phyloP scores from a whole-genome alignment of 1,284 basidiomycete genomes.

The Amylostereum chailletii region DNA sequence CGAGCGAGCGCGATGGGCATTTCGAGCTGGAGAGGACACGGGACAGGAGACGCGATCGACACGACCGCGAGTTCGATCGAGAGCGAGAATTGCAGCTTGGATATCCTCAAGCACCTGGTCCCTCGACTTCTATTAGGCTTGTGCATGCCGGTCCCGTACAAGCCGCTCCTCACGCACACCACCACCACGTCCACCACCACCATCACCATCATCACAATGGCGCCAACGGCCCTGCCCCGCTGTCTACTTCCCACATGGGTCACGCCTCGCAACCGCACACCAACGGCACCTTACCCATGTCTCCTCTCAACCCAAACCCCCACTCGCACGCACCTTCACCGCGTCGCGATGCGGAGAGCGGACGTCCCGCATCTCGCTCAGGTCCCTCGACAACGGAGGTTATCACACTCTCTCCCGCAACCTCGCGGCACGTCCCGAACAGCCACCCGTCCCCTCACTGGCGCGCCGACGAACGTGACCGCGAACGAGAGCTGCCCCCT shows the following conservation, averaged over 20 bases:
- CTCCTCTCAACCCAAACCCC: slow-evolving; percentile 9
- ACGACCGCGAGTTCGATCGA: slow-evolving; percentile 23
- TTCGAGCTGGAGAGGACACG: slow-evolving; percentile 9
- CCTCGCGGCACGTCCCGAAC: neutral
- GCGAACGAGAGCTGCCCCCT: slow-evolving; percentile 15
- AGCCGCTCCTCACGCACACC: slow-evolving; percentile 21
- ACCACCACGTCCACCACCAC: slow-evolving; percentile 36
- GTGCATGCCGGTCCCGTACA: slow-evolving; percentile 15
- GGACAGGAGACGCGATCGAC: slow-evolving; percentile 18
- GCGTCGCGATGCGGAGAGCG: slow-evolving; percentile 20
- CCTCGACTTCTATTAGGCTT: slow-evolving; percentile 6
- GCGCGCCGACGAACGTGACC: slow-evolving; percentile 12
- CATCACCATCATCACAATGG: slow-evolving; percentile 34
- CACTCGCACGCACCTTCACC: slow-evolving; percentile 9
- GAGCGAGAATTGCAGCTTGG: slow-evolving; percentile 14
- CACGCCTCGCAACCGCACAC: no score
- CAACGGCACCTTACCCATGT: slow-evolving; percentile 8
- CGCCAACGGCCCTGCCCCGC: slow-evolving; percentile 1
- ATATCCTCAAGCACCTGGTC: slow-evolving; percentile 14
- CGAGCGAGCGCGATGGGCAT: slow-evolving; percentile 11
- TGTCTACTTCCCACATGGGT: neutral
- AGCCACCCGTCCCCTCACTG: slow-evolving; percentile 6
- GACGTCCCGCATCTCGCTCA: slow-evolving; percentile 19
- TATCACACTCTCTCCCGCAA: slow-evolving; percentile 32
- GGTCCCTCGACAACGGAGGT: slow-evolving; percentile 35